phyloP scores from a whole-genome alignment of 192 early-diverging fungal genomes.

The Rhizophagus clarus region DNA sequence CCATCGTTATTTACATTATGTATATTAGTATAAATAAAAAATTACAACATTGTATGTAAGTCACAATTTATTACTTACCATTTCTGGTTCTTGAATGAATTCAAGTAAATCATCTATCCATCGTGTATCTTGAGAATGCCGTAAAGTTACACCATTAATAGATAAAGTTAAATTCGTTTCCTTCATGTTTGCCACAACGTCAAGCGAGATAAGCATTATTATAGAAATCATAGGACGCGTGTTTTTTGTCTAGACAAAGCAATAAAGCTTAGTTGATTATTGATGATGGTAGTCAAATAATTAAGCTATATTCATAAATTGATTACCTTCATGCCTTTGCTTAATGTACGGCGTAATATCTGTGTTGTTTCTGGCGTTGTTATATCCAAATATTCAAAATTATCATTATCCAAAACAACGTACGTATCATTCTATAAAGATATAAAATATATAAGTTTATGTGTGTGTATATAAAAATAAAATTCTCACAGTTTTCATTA shows the following conservation, averaged over 20 bases:
- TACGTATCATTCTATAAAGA: slow-evolving; percentile 47
- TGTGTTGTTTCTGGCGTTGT: slow-evolving; percentile 31
- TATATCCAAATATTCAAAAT: slow-evolving; percentile 49
- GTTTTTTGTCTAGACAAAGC: slow-evolving; percentile 42
- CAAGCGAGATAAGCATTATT: slow-evolving; percentile 51
- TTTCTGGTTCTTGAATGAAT: slow-evolving; percentile 61
- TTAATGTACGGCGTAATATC: slow-evolving; percentile 50
- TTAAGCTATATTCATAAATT: not conserved
- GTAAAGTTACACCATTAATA: slow-evolving; percentile 48
- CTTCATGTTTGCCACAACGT: slow-evolving; percentile 60
- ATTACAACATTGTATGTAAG: not conserved
- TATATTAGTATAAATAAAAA: not conserved
- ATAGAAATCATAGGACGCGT: slow-evolving; percentile 61
- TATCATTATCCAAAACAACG: slow-evolving; percentile 53
- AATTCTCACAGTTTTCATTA: not conserved
- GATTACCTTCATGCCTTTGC: slow-evolving; percentile 47
- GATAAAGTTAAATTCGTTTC: slow-evolving; percentile 54
- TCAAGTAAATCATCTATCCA: slow-evolving; percentile 54
- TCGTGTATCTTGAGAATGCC: slow-evolving; percentile 40
- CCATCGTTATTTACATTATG: not conserved
- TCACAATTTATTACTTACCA: slow-evolving; percentile 35
- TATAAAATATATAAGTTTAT: slow-evolving; percentile 20
- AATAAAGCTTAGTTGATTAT: not conserved
- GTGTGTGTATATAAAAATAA: too few species aligned
- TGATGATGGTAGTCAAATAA: not conserved